phyloP scores from a whole-genome alignment of 1,139 yeast genomes.

The Diutina pseudorugosa region DNA sequence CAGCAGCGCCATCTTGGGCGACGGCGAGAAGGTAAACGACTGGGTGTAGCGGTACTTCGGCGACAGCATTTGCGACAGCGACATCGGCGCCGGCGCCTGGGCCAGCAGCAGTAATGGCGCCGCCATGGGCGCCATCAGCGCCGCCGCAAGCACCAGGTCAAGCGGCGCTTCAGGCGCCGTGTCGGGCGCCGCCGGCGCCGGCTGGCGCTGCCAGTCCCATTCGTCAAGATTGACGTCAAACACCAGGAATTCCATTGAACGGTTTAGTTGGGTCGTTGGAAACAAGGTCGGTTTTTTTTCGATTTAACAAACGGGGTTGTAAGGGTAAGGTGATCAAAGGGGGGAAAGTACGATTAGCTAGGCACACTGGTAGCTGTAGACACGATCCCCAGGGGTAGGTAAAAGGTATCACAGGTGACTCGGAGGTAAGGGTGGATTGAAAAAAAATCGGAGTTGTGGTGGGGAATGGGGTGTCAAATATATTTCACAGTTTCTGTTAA shows the following conservation, averaged over 20 bases:
- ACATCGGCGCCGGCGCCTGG: background rate
- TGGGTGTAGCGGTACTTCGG: constrained; percentile 1
- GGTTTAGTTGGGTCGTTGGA: background rate
- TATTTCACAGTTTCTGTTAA: background rate
- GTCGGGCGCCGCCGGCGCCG: background rate
- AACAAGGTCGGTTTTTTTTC: background rate
- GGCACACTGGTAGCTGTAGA: background rate
- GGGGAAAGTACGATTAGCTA: background rate
- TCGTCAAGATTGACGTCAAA: constrained; percentile 2
- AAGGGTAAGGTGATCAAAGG: background rate
- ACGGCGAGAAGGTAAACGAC: background rate
- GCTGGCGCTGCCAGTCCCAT: constrained; percentile 2
- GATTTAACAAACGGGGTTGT: background rate
- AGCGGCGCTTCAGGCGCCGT: background rate
- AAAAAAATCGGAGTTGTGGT: background rate
- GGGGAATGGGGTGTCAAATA: background rate
- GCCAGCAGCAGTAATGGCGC: background rate
- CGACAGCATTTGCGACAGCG: background rate
- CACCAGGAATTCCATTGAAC: constrained; percentile 2
- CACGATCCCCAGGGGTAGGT: background rate
- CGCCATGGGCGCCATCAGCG: background rate
- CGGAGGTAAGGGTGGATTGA: background rate
- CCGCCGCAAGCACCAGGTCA: background rate
- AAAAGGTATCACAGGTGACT: background rate
- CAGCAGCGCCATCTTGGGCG: background rate